Evolutionary conservation across 83 land plant genomes (phyloP).

Genomic region (Isoetes engelmannii): DNA sequence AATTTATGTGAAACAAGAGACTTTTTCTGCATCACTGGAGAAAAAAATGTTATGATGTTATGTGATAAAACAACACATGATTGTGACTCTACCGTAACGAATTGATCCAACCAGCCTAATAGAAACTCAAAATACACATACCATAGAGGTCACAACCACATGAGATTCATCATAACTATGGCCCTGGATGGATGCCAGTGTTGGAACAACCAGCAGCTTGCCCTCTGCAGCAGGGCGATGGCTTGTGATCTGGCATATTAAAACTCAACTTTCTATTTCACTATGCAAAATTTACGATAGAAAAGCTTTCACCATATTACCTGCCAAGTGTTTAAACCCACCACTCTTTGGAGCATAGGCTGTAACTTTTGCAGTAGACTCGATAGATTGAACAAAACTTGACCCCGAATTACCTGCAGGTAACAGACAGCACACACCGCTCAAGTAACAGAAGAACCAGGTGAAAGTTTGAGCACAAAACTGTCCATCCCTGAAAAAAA

Average conservation of each 20-base stretch:
- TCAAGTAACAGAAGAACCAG: background rate
- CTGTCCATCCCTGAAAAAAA: background rate
- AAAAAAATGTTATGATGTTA: too few species aligned
- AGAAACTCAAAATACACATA: background rate
- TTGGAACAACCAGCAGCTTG: constrained; percentile 16
- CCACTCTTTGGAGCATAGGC: background rate
- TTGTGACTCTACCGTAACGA: too few species aligned
- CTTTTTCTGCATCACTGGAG: too few species aligned
- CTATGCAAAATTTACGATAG: background rate
- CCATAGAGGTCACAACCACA: constrained; percentile 12
- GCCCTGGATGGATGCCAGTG: constrained; percentile 25
- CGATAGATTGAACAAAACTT: constrained; percentile 7
- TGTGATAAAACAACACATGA: too few species aligned
- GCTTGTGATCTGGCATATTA: constrained; percentile 14
- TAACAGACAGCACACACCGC: background rate
- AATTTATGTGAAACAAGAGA: background rate
- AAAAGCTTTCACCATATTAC: background rate
- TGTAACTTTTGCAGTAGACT: constrained; percentile 3
- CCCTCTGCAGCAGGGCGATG: constrained; percentile 18
- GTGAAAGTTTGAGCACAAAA: background rate
- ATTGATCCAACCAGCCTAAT: background rate
- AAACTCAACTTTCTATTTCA: background rate
- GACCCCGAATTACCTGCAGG: constrained; percentile 8
- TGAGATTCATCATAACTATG: background rate
- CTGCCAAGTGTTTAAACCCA: constrained; percentile 10